Conservation (phyloP, 2,329 filamentous ascomycete genomes). For the Penicillium sp. region DNA sequence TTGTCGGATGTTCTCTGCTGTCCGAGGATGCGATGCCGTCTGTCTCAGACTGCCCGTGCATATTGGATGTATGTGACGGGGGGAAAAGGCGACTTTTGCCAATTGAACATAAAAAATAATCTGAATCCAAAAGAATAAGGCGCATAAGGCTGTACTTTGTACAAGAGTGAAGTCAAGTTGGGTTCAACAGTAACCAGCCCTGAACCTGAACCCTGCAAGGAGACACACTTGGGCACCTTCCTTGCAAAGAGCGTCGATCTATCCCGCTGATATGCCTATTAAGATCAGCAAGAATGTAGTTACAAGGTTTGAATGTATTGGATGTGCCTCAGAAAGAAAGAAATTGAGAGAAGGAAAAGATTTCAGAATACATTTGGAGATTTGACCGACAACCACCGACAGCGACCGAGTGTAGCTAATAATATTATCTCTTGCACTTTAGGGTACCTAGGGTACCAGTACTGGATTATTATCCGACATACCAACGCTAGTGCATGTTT, state of each 20-base stretch:
- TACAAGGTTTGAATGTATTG: background rate
- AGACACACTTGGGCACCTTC: background rate
- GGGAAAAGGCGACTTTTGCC: background rate
- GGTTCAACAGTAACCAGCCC: background rate
- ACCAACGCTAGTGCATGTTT: background rate
- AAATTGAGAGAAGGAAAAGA: background rate
- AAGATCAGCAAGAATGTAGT: background rate
- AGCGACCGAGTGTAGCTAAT: conserved; percentile 12
- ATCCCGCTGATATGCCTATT: background rate
- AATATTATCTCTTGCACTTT: background rate
- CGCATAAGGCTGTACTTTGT: background rate
- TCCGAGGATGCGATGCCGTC: background rate
- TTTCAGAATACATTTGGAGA: background rate
- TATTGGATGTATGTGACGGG: background rate
- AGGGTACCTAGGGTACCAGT: background rate
- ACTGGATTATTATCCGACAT: conserved; percentile 16
- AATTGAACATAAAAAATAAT: background rate
- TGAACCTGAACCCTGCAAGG: too few species aligned
- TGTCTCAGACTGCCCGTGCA: conserved; percentile 5
- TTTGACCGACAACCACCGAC: conserved; percentile 21
- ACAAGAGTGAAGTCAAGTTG: background rate
- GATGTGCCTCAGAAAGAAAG: too few species aligned
- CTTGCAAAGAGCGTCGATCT: background rate
- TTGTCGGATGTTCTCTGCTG: conserved; percentile 7
- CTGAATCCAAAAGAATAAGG: background rate